Evolutionary conservation across 1,284 basidiomycete genomes (phyloP), one percentile per base, ranked within the genome.

Genomic region (Cutaneotrichosporon dermatis): DNA sequence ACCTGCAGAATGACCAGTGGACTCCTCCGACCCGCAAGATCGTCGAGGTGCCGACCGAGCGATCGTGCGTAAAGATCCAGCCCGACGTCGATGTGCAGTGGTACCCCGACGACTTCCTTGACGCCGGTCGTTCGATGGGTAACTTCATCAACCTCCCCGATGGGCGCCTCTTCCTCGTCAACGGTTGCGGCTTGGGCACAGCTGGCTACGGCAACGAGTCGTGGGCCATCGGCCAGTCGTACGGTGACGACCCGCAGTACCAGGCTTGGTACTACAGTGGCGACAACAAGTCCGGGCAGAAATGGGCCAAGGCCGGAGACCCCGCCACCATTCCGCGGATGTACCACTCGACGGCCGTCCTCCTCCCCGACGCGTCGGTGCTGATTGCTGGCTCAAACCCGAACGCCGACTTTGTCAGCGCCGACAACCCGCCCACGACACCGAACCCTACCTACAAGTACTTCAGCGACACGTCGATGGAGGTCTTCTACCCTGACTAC

Each of bases 311-410:
- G 62, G 80, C 81, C 2, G 88, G 87, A 1, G 79, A 83, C 0
- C 85, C 87, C 4, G 81, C 76, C 15, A 86, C 90, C 53, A 25
- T 25, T 25, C 78, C 89, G 55, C 85, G 92, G 65, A 80, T 95
- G 67, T 94, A 95, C 79, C 92, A 95, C 77, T 92, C 89, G 1
- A 85, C 85, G 6, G 91, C 90, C 8, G 81, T 93, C 13, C 84
- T 96, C 40, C 85, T 97, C 37, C 87, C 91, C 12, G 90, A 96
- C 69, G 90, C 83, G 0, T 89, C 88, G 3, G 87, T 97, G 45
- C 78, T 95, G 59, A 83, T 96, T 59, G 90, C 90, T 55, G 93
- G 94, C 10, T 92, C 90, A 16, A 97, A 96, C 79, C 93, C 93
- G 39, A 95, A 96, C 74, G 83, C 90, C 55, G 92, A 96, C 68